phyloP scores from a whole-genome alignment of 768 basidiomycete species.

The Coprinopsis sp. region DNA sequence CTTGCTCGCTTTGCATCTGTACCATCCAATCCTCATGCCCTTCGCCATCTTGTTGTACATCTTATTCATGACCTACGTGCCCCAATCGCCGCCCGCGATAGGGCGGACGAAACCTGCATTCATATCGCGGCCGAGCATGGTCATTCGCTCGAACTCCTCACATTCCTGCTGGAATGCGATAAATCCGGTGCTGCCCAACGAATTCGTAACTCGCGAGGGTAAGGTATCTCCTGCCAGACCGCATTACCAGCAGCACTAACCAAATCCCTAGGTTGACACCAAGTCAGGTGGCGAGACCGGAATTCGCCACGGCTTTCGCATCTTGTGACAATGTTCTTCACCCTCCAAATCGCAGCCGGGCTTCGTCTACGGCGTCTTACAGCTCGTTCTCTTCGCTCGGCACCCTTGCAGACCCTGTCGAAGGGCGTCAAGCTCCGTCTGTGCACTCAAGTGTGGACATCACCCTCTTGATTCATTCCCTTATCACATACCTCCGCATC shows the following conservation, averaged over 20 bases:
- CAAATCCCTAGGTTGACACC: conserved; percentile 49
- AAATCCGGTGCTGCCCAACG: conserved; percentile 48
- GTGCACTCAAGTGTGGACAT: conserved; percentile 42
- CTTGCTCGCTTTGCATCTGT: conserved; percentile 42
- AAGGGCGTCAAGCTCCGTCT: conserved; percentile 26
- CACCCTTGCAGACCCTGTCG: conserved; percentile 35
- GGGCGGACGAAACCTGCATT: conserved; percentile 69
- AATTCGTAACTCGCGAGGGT: conserved; percentile 71
- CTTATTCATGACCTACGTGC: conserved; percentile 66
- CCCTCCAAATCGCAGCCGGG: conserved; percentile 48
- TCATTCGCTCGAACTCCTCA: conserved; percentile 55
- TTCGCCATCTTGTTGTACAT: conserved; percentile 61
- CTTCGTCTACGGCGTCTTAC: conserved; percentile 10
- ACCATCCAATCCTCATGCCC: conserved; percentile 27
- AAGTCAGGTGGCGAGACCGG: conserved; percentile 60
- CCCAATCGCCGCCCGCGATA: conserved; percentile 62
- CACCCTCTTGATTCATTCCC: conserved; percentile 37
- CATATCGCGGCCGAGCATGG: conserved; percentile 78
- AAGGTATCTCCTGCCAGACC: conserved; percentile 25
- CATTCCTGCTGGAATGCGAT: conserved; percentile 64
- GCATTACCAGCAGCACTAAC: not conserved
- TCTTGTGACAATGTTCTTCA: conserved; percentile 48
- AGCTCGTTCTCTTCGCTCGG: conserved; percentile 48
- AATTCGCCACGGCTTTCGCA: conserved; percentile 61
- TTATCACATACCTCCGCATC: conserved; percentile 51